Evolutionary conservation across 169 alveolate genomes (phyloP).

Genomic region (Eimeria falciformis): DNA sequence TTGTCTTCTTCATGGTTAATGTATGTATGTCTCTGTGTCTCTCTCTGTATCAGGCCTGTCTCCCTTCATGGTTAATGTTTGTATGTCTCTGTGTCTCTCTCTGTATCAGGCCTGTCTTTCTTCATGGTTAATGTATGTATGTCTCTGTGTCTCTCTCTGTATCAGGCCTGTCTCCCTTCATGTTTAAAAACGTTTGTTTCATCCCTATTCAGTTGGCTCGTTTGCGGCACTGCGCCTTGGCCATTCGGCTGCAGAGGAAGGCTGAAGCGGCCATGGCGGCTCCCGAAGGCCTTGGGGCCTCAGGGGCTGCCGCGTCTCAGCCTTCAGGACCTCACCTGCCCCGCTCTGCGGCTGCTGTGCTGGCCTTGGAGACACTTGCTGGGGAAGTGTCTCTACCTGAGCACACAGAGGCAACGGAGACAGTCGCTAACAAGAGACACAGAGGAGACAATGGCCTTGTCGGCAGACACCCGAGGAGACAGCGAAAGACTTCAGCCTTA

Average conservation of each 20-base stretch:
- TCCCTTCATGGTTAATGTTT: not conserved
- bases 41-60: not conserved
- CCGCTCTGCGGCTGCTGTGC: not conserved
- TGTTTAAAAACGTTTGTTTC: slow-evolving; percentile 81
- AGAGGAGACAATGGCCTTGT: too few relatives aligned
- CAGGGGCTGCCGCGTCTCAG: not conserved
- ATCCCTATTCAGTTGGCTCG: slow-evolving; percentile 81
- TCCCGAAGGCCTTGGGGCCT: not conserved
- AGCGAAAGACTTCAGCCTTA: not conserved
- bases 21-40: not conserved
- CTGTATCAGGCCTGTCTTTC: too few relatives aligned
- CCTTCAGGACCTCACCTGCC: not conserved
- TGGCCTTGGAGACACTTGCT: not conserved
- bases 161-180: slow-evolving; percentile 83
- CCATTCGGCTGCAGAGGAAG: slow-evolving; percentile 59
- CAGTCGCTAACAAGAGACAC: not conserved
- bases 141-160: not conserved
- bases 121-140: not conserved
- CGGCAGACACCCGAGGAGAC: not conserved
- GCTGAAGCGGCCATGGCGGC: not conserved
- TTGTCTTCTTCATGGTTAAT: not conserved
- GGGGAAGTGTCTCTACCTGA: not conserved
- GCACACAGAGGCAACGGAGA: not conserved
- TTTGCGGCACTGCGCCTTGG: slow-evolving; percentile 79
- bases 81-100: not conserved